Evolutionary conservation across 106 monocot species (phyloP).

Genomic region (Vanilla planifolia): DNA sequence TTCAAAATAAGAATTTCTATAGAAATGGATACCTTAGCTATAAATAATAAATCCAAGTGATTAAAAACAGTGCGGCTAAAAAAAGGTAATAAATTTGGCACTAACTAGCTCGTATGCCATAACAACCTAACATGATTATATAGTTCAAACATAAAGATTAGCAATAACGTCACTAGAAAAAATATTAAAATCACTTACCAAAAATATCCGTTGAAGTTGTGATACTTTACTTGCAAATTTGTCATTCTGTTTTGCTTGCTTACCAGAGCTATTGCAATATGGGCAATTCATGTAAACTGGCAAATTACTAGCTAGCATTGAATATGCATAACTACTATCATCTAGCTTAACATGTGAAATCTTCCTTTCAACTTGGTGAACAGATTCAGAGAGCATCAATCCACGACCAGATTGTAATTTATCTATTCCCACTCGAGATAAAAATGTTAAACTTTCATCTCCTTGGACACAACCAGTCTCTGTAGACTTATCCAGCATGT

Average conservation of each 20-base stretch:
- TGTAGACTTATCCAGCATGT: slow-evolving; percentile 5
- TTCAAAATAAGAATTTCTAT: too few species aligned
- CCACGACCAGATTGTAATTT: slow-evolving; percentile 4
- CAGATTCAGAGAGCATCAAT: slow-evolving; percentile 4
- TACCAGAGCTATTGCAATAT: slow-evolving; percentile 46
- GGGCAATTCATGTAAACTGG: slow-evolving; percentile 97
- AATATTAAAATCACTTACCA: slow-evolving; percentile 39
- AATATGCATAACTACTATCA: slow-evolving; percentile 46
- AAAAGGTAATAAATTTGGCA: background rate
- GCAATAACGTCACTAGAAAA: too few species aligned
- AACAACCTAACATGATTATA: too few species aligned
- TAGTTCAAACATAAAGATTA: too few species aligned
- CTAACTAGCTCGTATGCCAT: too few species aligned
- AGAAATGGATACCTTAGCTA: too few species aligned
- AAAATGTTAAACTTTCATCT: slow-evolving; percentile 10
- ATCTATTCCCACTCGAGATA: slow-evolving; percentile 7
- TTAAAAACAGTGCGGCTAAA: background rate
- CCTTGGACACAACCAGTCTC: slow-evolving; percentile 11
- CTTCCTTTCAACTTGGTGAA: slow-evolving; percentile 22
- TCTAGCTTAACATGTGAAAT: slow-evolving; percentile 21
- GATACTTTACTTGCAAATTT: slow-evolving; percentile 82
- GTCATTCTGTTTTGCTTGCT: slow-evolving; percentile 25
- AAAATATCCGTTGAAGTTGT: slow-evolving; percentile 90
- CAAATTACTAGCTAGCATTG: slow-evolving; percentile 71
- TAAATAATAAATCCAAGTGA: too few species aligned